These are phyloP conservation scores for Plasmodium cynomolgi DNA, from an alignment of 169 alveolate species.

Conservation along the genomic window DNA sequence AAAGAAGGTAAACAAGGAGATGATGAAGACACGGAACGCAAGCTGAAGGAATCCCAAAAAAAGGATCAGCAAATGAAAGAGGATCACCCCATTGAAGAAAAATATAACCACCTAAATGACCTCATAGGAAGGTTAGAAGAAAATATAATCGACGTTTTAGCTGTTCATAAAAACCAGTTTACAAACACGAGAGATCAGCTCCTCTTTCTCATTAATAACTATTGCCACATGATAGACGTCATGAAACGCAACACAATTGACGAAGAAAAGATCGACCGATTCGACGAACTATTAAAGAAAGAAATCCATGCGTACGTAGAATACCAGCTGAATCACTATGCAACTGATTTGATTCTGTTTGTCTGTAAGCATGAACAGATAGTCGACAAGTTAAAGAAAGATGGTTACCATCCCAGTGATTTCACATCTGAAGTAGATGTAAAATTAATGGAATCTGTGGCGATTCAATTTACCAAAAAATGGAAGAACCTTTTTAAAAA, in stretches of 20 bases:
- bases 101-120: slow-evolving; percentile 9
- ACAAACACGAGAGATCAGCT: slow-evolving; percentile 4
- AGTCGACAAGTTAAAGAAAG: background rate
- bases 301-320: slow-evolving; percentile 26
- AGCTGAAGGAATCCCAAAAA: background rate
- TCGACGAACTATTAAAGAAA: slow-evolving; percentile 23
- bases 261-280: slow-evolving; percentile 22
- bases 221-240: slow-evolving; percentile 22
- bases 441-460: slow-evolving; percentile 45
- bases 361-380: slow-evolving; percentile 53
- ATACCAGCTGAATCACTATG: slow-evolving; percentile 20
- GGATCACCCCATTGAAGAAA: background rate
- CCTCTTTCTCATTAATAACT: slow-evolving; percentile 47
- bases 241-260: slow-evolving; percentile 9
- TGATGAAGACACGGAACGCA: background rate
- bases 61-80: background rate
- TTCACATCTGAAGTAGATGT: slow-evolving; percentile 76
- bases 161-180: background rate
- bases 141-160: background rate
- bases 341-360: slow-evolving; percentile 34
- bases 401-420: slow-evolving; percentile 6
- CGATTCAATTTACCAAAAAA: slow-evolving; percentile 21
- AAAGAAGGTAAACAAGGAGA: background rate
- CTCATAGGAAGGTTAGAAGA: slow-evolving; percentile 21
- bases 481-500: slow-evolving; percentile 44